A percentile compares a stretch with the other conserved stretches of the same genome.
These are phyloP conservation scores for Amanita inopinata DNA, from an alignment of 768 basidiomycete genomes.

Conservation along the genomic window DNA sequence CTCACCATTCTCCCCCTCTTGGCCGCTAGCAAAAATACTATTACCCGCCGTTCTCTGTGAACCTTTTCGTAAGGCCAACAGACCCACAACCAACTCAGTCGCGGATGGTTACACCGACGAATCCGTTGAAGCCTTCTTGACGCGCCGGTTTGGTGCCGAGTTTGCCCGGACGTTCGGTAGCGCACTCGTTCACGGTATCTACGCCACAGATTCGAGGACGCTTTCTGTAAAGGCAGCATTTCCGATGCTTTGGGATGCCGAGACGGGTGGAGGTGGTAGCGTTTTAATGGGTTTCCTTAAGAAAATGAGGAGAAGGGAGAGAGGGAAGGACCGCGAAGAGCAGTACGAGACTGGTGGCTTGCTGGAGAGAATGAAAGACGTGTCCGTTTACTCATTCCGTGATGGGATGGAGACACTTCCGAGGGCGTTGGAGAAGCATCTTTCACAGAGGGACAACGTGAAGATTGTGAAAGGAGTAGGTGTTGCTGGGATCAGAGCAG, in stretches of 20 bases:
- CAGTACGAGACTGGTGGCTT: slow-evolving; percentile 44
- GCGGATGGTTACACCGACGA: slow-evolving; percentile 45
- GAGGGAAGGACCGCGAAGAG: slow-evolving; percentile 13
- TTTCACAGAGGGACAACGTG: slow-evolving; percentile 47
- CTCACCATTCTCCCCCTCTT: not conserved
- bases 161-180: slow-evolving; percentile 70
- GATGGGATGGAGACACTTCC: slow-evolving; percentile 69
- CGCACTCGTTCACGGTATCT: slow-evolving; percentile 88
- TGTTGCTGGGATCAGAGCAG: not conserved
- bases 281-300: slow-evolving; percentile 51
- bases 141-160: slow-evolving; percentile 58
- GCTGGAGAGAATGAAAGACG: slow-evolving; percentile 36
- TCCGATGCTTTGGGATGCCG: slow-evolving; percentile 61
- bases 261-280: slow-evolving; percentile 59
- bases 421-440: slow-evolving; percentile 36
- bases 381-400: slow-evolving; percentile 73
- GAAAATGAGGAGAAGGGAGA: slow-evolving; percentile 11
- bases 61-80: slow-evolving; percentile 38
- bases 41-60: slow-evolving; percentile 51
- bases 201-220: slow-evolving; percentile 72
- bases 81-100: slow-evolving; percentile 14
- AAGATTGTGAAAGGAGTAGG: slow-evolving; percentile 34
- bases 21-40: slow-evolving; percentile 32
- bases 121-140: slow-evolving; percentile 68
- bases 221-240: slow-evolving; percentile 76